Base-by-base conservation (phyloP, 768 basidiomycete genomes). In the Boletus insuetus region DNA sequence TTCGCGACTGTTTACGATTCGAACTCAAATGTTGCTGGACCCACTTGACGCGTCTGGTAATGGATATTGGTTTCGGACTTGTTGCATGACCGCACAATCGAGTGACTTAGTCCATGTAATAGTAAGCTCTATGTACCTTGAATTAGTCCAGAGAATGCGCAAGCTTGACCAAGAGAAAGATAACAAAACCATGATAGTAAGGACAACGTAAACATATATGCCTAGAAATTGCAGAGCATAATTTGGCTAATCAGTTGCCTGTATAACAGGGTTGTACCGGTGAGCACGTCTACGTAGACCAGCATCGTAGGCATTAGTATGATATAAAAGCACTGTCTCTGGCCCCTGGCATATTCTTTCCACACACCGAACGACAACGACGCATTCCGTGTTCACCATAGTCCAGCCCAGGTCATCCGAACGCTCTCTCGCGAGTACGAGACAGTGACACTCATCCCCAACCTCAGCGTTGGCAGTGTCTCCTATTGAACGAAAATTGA, bases 321-420 rank as follows among this genome's bases (percentile, higher is more conserved):
- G 50, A 26, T 34, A 49, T 38, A 57, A 49, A 13, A 52, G 42
- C 17, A 53, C 58, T 4, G n/a, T 40, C 41, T 59, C 50, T 0
- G 46, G 47, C 4, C 26, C 6, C 34, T 41, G n/a, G 13, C 20
- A 19, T 40, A 59, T 41, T 26, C 35, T 46, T 22, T 49, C 51
- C 12, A 49, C 6, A 12, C 59, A 61, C 24, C 50, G 54, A 12
- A 52, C 54, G 10, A 56, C 60, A 19, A 61, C 11, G 3, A 61
- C 54, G 13, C 54, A 61, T n/a, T 61, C 59, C 2, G 60, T 57
- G 44, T 61, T 61, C 49, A 60, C 46, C 53, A 55, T 32, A 22
- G 38, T n/a, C 59, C 59, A 61, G 22, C 59, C 58, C 38, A 41
- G 41, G 19, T 60, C 59, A 26, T 29, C 58, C 6, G 40, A n/a